A percentile compares a stretch with the other conserved stretches of the same genome.
phyloP scores from a whole-genome alignment of 768 basidiomycete genomes.

The Psilocybe azurescens region DNA sequence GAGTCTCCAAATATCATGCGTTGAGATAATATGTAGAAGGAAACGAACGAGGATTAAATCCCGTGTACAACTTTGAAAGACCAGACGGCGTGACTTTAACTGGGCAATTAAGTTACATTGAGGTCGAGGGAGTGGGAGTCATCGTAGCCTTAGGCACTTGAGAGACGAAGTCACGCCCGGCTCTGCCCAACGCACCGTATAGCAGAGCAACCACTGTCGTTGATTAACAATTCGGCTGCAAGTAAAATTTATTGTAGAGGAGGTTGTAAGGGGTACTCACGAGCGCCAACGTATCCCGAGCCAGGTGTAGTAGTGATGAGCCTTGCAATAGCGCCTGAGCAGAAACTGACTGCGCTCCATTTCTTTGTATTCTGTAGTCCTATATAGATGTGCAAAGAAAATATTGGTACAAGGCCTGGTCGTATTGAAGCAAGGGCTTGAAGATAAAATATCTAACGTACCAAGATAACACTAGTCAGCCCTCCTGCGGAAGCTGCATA shows the following conservation, averaged over 20 bases:
- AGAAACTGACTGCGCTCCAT: constrained; percentile 92
- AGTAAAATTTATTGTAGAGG: no score
- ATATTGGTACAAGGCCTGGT: constrained; percentile 82
- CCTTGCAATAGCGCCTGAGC: constrained; percentile 89
- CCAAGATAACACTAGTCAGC: constrained; percentile 88
- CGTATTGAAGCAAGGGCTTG: no score
- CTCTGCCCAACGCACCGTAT: constrained; percentile 83
- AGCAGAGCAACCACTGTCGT: constrained; percentile 80
- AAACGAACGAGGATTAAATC: no score
- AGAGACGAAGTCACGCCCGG: constrained; percentile 88
- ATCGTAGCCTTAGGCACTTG: constrained; percentile 80
- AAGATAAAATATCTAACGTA: constrained; percentile 30
- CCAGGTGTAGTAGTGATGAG: constrained; percentile 88
- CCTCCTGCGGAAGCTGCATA: constrained; percentile 81
- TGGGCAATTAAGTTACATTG: no score
- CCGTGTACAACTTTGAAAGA: no score
- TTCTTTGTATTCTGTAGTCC: constrained; percentile 54
- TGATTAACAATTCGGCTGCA: no score
- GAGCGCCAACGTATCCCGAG: constrained; percentile 78
- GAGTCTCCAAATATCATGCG: constrained; percentile 79
- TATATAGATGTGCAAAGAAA: no score
- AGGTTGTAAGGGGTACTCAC: constrained; percentile 39
- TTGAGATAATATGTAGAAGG: constrained; percentile 95
- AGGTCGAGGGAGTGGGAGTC: constrained; percentile 84
- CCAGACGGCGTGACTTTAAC: no score